Base-by-base conservation (phyloP, 192 early-diverging fungal species). In the Funneliformis geosporum region DNA sequence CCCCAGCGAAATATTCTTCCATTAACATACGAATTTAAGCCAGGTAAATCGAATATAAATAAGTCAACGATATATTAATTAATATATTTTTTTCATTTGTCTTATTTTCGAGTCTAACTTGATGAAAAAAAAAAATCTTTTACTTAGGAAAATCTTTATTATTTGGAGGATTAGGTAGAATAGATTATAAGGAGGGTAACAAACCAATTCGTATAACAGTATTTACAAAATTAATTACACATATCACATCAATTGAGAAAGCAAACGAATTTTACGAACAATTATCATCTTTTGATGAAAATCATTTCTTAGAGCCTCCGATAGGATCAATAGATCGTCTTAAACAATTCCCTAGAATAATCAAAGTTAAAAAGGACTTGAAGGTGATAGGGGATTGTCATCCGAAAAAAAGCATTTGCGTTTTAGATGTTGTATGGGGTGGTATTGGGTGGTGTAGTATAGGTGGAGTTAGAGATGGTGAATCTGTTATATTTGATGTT, bases 371-470 rank as follows among this genome's bases (percentile, higher is more conserved):
- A 18, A 72, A 85, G 38, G 80, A 81, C 27, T 77, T 88, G 43
- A 71, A 73, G 14, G 83, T 91, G 60, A 73, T 81, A 44, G 86
- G 88, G 79, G 72, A 27, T 0, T 80, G 78, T 23, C 84, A 87
- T 60, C 87, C 89, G 1, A 82, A 84, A 3, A n/a, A 68, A 68
- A 47, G 42, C 5, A 39, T 68, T n/a, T n/a, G 25, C 9, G 12
- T 78, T 11, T 69, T 84, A 44, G 92, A 93, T 74, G 80, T 93
- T 42, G 86, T 85, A 16, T 88, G 92, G 85, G 82, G 86, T 2
- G 89, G 92, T 27, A 79, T 90, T 50, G 92, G 92, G 21, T 93
- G 92, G 92, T 74, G 90, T 12, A 84, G 89, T 55, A 72, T 93
- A 33, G 80, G 87, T 2, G 92, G 92, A 18, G 64, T 70, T 61